A percentile compares a stretch with the other conserved stretches of the same genome.
phyloP scores from a whole-genome alignment of 805 yeast species.

The Saccharomycopsis schoenii region DNA sequence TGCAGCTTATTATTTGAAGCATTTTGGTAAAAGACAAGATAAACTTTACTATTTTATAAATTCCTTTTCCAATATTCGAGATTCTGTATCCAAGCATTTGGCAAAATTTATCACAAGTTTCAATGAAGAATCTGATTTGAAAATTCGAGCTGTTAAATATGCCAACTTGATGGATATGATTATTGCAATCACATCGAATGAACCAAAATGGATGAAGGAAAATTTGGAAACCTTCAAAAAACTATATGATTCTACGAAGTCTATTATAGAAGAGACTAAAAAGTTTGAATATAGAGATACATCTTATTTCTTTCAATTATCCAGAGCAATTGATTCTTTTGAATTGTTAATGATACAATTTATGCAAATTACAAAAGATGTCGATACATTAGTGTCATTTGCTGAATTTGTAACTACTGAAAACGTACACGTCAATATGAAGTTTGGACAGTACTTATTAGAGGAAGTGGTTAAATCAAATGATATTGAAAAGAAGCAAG shows the following conservation, averaged over 20 bases:
- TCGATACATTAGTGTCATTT: slow-evolving; percentile 30
- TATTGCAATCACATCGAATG: slow-evolving; percentile 40
- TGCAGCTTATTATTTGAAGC: slow-evolving; percentile 55
- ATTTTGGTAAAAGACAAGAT: slow-evolving; percentile 48
- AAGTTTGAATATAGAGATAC: slow-evolving; percentile 38
- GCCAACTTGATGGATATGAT: slow-evolving; percentile 66
- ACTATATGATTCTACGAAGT: slow-evolving; percentile 34
- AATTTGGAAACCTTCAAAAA: slow-evolving; percentile 38
- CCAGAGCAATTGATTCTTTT: slow-evolving; percentile 55
- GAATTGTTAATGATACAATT: slow-evolving; percentile 39
- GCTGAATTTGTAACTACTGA: slow-evolving; percentile 35
- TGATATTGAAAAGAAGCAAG: slow-evolving; percentile 37
- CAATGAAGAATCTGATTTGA: slow-evolving; percentile 39
- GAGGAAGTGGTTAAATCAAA: slow-evolving; percentile 41
- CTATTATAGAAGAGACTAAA: slow-evolving; percentile 33
- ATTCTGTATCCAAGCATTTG: slow-evolving; percentile 45
- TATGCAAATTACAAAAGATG: slow-evolving; percentile 28
- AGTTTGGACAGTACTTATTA: slow-evolving; percentile 50
- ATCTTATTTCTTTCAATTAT: slow-evolving; percentile 57
- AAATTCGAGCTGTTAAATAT: slow-evolving; percentile 49
- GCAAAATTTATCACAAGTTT: slow-evolving; percentile 37
- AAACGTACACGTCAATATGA: slow-evolving; percentile 31
- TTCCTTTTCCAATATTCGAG: slow-evolving; percentile 44
- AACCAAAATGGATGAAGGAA: slow-evolving; percentile 46
- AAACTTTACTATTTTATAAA: slow-evolving; percentile 43